A percentile compares a stretch with the other conserved stretches of the same genome.
These are phyloP conservation scores for Umbelopsis sp. DNA, from an alignment of 371 early-diverging fungal species.

Conservation along the genomic window DNA sequence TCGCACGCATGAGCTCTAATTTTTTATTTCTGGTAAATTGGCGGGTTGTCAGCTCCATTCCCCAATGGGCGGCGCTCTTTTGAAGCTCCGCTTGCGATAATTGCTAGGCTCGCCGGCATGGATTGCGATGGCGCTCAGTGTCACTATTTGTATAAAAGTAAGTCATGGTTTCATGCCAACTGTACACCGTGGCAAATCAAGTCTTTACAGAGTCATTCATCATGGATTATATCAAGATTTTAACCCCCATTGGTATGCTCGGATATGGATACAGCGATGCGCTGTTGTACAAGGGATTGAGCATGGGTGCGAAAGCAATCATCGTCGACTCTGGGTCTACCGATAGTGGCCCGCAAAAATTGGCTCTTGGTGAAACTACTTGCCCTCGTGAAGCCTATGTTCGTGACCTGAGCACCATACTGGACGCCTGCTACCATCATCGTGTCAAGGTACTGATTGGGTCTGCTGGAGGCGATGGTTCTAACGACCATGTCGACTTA, in stretches of 20 bases:
- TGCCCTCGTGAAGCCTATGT: conserved; percentile 20
- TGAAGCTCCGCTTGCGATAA: background rate
- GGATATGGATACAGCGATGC: conserved; percentile 14
- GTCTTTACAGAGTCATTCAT: background rate
- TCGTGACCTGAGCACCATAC: conserved; percentile 10
- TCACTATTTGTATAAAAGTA: background rate
- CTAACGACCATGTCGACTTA: conserved; percentile 19
- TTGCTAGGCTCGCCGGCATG: background rate
- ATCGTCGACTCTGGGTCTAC: conserved; percentile 21
- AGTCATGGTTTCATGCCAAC: background rate
- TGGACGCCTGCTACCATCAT: conserved; percentile 21
- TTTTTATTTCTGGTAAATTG: too few species aligned
- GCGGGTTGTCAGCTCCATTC: too few species aligned
- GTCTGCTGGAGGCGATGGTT: conserved; percentile 21
- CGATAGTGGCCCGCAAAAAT: conserved; percentile 22
- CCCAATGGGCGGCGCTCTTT: background rate
- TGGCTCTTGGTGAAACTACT: conserved; percentile 20
- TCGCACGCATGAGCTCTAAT: too few species aligned
- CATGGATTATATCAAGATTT: conserved; percentile 5
- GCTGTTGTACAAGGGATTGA: background rate
- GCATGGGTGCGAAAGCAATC: conserved; percentile 19
- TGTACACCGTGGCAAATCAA: background rate
- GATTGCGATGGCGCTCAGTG: background rate
- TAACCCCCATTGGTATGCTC: conserved; percentile 17
- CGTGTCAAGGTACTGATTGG: conserved; percentile 16